Evolutionary conservation across 306 rosid genomes (phyloP).

Genomic region (Fragaria vesca): DNA sequence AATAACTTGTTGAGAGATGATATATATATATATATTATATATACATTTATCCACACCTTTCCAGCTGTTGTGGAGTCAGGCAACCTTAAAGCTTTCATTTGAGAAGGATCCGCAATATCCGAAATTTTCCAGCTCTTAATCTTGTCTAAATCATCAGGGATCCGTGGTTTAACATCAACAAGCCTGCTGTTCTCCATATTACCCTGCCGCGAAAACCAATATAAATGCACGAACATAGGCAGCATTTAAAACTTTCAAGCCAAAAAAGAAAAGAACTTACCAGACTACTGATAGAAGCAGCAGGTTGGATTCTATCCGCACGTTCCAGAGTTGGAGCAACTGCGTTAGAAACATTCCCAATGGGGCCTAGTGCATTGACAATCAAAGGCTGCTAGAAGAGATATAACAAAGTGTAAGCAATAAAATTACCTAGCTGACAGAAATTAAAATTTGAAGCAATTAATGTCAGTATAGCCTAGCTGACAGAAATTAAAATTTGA

Average conservation of each 20-base stretch:
- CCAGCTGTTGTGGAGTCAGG: conserved; percentile 37
- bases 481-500: neutral
- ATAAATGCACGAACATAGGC: conserved; percentile 5
- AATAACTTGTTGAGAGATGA: neutral
- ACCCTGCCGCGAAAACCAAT: conserved; percentile 28
- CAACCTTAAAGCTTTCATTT: conserved; percentile 36
- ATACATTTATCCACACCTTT: conserved; percentile 22
- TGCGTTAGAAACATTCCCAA: conserved; percentile 29
- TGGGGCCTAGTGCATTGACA: conserved; percentile 41
- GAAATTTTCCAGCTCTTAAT: conserved; percentile 39
- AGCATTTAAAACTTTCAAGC: neutral
- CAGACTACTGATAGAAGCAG: conserved; percentile 38
- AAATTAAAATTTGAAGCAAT: neutral
- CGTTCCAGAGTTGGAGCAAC: conserved; percentile 34
- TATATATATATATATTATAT: neutral
- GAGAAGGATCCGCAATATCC: conserved; percentile 40
- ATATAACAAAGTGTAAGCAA: neutral
- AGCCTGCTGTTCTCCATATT: conserved; percentile 41
- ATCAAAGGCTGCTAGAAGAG: conserved; percentile 38
- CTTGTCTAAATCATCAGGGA: conserved; percentile 36
- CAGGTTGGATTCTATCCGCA: conserved; percentile 36
- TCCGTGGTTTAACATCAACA: conserved; percentile 46
- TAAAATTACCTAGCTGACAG: neutral
- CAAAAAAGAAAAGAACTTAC: conserved; percentile 21
- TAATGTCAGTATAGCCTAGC: neutral